Evolutionary conservation across 73 alveolate genomes (phyloP).

Genomic region (Breviolum minutum): DNA sequence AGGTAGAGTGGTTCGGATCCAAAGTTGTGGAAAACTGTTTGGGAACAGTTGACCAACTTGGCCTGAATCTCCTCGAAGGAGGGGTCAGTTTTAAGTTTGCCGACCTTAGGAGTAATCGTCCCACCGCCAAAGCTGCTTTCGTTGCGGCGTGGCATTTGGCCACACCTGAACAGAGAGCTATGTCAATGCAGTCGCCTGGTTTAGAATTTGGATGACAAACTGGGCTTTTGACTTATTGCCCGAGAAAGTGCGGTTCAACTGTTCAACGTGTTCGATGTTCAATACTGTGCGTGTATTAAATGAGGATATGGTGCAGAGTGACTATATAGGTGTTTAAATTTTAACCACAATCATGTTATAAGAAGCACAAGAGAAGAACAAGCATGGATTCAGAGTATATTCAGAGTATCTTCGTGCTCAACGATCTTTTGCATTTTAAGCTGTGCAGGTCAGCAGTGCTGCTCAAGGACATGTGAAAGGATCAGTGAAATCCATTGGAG

Average conservation of each 20-base stretch:
- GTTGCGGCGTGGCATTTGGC: conserved; percentile 28
- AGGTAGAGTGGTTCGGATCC: not conserved
- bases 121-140: not conserved
- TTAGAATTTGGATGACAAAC: not conserved
- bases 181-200: not conserved
- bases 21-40: not conserved
- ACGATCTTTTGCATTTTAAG: not conserved
- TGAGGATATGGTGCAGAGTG: too few species aligned
- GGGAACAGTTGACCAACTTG: not conserved
- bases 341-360: too few species aligned
- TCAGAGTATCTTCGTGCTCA: too few species aligned
- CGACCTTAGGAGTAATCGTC: conserved; percentile 9
- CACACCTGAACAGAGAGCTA: not conserved
- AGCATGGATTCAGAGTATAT: too few species aligned
- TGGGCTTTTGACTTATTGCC: not conserved
- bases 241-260: not conserved
- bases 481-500: not conserved
- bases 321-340: too few species aligned
- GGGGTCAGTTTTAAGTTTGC: too few species aligned
- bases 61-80: not conserved
- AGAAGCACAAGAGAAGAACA: too few species aligned
- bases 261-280: not conserved
- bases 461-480: not conserved
- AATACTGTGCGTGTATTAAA: too few species aligned
- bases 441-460: conserved; percentile 4